phyloP scores from a whole-genome alignment of 257 asterid species.

The Solanum megistacrolobum region DNA sequence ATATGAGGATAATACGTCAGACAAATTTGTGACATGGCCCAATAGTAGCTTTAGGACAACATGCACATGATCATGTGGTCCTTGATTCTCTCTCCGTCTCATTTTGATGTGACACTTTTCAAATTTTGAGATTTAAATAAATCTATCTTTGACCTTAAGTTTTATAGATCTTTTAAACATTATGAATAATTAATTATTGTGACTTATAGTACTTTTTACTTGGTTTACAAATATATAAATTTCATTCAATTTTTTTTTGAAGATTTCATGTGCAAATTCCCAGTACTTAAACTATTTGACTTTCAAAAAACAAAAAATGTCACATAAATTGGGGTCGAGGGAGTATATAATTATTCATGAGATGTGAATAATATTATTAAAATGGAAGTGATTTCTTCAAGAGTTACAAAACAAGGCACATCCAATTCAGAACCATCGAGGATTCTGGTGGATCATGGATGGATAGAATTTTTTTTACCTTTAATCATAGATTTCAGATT shows the following conservation, averaged over 20 bases:
- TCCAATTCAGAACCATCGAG: background rate
- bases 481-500: background rate
- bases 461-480: background rate
- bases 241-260: too few relatives aligned
- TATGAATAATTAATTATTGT: too few relatives aligned
- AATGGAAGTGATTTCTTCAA: background rate
- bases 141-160: too few relatives aligned
- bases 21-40: background rate
- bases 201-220: too few relatives aligned
- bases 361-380: background rate
- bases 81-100: background rate
- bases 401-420: background rate
- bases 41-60: background rate
- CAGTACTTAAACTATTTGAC: too few relatives aligned
- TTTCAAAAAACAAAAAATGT: too few relatives aligned
- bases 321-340: too few relatives aligned
- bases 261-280: too few relatives aligned
- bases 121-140: too few relatives aligned
- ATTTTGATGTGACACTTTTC: too few relatives aligned
- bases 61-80: background rate
- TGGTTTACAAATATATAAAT: too few relatives aligned
- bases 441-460: background rate
- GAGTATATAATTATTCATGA: background rate
- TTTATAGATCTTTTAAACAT: too few relatives aligned
- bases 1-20: background rate